Percentiles rank a stretch among this genome's conserved stretches.
These are phyloP conservation scores for Stephania japonica DNA, from an alignment of 164 flowering plant genomes.

Conservation along the genomic window DNA sequence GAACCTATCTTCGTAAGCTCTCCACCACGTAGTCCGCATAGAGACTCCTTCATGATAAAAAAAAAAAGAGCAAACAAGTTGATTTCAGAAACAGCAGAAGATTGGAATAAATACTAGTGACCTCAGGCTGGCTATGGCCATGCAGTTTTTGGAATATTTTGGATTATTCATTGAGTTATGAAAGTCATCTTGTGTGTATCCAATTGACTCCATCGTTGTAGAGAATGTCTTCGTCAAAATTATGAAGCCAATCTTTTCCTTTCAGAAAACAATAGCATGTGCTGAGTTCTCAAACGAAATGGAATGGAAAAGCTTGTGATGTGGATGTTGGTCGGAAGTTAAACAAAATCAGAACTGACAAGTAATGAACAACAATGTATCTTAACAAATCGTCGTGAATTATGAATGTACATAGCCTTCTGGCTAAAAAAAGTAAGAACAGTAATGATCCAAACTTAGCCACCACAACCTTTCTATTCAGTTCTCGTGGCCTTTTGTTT, in stretches of 20 bases:
- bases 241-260: no score
- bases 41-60: conserved; percentile 43
- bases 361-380: neutral
- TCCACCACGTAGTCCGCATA: conserved; percentile 31
- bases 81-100: neutral
- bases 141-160: no score
- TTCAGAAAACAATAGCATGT: neutral
- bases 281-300: neutral
- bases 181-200: no score
- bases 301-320: neutral
- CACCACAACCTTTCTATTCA: neutral
- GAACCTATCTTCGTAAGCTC: conserved; percentile 49
- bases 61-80: neutral
- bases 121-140: no score
- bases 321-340: neutral
- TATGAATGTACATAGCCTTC: neutral
- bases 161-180: no score
- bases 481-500: neutral
- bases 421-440: neutral
- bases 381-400: neutral
- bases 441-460: neutral
- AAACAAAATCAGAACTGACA: neutral
- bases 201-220: no score
- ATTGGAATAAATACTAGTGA: no score
- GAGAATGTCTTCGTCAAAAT: no score